phyloP scores from a whole-genome alignment of 176 grass and related monocot species.

The Rhynchospora breviuscula region DNA sequence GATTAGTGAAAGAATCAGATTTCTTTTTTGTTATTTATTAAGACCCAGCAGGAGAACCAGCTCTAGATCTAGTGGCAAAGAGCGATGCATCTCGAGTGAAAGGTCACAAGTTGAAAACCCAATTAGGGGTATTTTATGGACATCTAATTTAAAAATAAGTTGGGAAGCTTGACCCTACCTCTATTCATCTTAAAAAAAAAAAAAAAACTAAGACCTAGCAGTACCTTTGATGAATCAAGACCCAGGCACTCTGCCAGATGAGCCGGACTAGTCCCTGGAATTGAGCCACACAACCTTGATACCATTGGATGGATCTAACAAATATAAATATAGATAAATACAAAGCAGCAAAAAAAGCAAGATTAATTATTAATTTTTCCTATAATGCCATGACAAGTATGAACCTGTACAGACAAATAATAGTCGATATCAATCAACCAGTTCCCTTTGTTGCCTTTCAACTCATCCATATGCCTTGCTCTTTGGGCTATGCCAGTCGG shows the following conservation, averaged over 20 bases:
- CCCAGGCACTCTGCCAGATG: slow-evolving; percentile 89
- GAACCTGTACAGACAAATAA: slow-evolving; percentile 91
- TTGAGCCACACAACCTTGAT: slow-evolving; percentile 85
- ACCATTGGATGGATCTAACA: slow-evolving; percentile 89
- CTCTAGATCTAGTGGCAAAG: too few species aligned
- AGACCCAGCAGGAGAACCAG: too few species aligned
- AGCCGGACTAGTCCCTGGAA: slow-evolving; percentile 91
- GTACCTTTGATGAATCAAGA: too few species aligned
- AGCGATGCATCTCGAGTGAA: too few species aligned
- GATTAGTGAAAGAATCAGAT: slow-evolving; percentile 29
- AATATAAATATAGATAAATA: slow-evolving; percentile 25
- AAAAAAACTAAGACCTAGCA: neutral
- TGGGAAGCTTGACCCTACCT: too few species aligned
- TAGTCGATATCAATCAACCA: slow-evolving; percentile 96
- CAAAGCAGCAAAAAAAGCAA: neutral
- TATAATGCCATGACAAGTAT: slow-evolving; percentile 5
- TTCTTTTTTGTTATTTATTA: neutral
- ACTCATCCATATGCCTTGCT: slow-evolving; percentile 89
- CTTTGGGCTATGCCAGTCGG: slow-evolving; percentile 81
- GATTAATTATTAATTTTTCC: slow-evolving; percentile 6
- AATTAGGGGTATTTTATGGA: too few species aligned
- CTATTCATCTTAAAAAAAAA: neutral
- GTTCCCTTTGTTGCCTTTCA: slow-evolving; percentile 58
- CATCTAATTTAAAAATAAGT: too few species aligned
- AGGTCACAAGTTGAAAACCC: too few species aligned